Evolutionary conservation across 345 rosid species (phyloP), one percentile per base, ranked within the genome.

Genomic region (Sonneratia alba): DNA sequence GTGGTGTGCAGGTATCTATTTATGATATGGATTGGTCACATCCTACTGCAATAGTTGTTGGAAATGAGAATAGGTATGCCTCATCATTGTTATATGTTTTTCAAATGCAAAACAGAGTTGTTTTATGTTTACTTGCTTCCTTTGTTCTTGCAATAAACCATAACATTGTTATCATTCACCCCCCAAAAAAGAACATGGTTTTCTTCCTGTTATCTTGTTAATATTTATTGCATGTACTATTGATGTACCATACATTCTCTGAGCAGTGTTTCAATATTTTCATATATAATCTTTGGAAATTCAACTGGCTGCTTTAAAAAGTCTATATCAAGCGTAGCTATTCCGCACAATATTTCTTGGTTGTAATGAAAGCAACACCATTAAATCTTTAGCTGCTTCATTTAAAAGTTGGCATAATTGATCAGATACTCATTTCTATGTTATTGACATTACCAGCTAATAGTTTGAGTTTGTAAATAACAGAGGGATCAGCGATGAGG

Each of bases 11-110:
- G 97, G 90, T 91, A 73, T 94, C 97, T 15, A 68, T 91, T 79
- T 85, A 91, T 77, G 95, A 94, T 76, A 91, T 94, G 98, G 93
- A 94, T 72, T 94, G 97, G 98, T 90, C 96, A 42, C 75, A 76
- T 70, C 97, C 96, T 16, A 94, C 95, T 36, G 98, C 98, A 70
- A 91, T 94, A 78, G 97, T 91, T 32, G 96, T 91, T 67, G 98
- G 98, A 65, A 94, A 94, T 74, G 98, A 94, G 79, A 86, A 81
- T 53, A 86, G 90, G 95, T 90, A 78, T 43, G 37, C 40, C 14
- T 34, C 8, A 34, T 68, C 24, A 7, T 74, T 12, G 21, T 4
- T 21, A 13, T 72, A 16, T 65, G 21, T 63, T 69, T 38, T 55
- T 55, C n/a, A 55, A 55, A 19, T 6, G 61, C 61, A 19, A 21